These are phyloP conservation scores for Dimargaris cristalligena DNA, from an alignment of 192 early-diverging fungal genomes.

Conservation along the genomic window DNA sequence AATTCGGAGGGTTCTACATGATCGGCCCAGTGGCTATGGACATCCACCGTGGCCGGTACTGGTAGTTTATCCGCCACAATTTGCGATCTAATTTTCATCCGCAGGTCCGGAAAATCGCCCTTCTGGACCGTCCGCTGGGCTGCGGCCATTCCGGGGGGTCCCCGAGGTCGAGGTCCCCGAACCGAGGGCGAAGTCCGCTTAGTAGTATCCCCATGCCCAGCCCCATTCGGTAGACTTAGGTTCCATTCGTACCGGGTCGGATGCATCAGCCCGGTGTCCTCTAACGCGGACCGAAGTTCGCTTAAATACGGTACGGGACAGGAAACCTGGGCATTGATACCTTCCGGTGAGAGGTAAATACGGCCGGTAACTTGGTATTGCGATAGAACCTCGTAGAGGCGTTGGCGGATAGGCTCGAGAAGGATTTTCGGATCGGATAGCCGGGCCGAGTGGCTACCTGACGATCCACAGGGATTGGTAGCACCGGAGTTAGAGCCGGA, in stretches of 20 bases:
- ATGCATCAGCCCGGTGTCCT: constrained; percentile 36
- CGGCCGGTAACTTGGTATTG: constrained; percentile 32
- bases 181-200: too few relatives aligned
- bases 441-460: too few relatives aligned
- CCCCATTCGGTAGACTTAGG: constrained; percentile 12
- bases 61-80: constrained; percentile 21
- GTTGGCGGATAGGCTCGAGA: too few relatives aligned
- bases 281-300: constrained; percentile 34
- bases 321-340: constrained; percentile 67
- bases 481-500: too few relatives aligned
- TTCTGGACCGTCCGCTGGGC: neutral
- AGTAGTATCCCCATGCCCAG: too few relatives aligned
- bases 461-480: too few relatives aligned
- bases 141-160: too few relatives aligned
- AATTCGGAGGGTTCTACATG: constrained; percentile 50
- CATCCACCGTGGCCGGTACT: constrained; percentile 32
- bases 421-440: too few relatives aligned
- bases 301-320: constrained; percentile 34
- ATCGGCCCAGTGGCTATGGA: constrained; percentile 37
- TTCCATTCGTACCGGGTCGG: constrained; percentile 44
- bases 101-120: neutral
- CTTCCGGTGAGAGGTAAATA: constrained; percentile 54
- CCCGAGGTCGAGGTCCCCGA: too few relatives aligned
- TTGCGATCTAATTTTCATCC: neutral
- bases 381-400: too few relatives aligned